Conservation (phyloP, 495 filamentous ascomycete genomes). For the Amphirosellinia nigrospora region DNA sequence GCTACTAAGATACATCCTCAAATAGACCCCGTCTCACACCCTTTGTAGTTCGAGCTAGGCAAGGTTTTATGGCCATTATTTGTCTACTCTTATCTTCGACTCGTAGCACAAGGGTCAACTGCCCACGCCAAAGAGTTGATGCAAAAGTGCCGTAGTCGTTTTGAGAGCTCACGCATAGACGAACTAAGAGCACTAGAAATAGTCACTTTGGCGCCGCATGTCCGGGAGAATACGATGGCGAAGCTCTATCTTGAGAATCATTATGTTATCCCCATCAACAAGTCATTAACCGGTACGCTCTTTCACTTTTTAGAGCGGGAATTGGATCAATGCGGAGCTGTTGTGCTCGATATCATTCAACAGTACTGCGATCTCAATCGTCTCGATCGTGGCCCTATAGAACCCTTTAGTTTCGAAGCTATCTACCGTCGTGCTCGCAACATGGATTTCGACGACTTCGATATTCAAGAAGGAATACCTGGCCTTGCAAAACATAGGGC, state of each 20-base stretch:
- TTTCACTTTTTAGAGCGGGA: slow-evolving; percentile 89
- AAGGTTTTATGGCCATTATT: slow-evolving; percentile 92
- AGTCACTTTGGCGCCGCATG: slow-evolving; percentile 77
- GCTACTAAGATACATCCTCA: slow-evolving; percentile 19
- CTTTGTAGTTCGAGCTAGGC: slow-evolving; percentile 75
- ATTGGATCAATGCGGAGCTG: slow-evolving; percentile 74
- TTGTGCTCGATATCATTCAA: slow-evolving; percentile 77
- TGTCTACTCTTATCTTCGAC: slow-evolving; percentile 86
- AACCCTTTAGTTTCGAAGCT: slow-evolving; percentile 79
- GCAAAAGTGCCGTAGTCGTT: slow-evolving; percentile 66
- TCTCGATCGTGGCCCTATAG: slow-evolving; percentile 74
- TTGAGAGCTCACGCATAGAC: slow-evolving; percentile 75
- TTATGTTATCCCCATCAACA: slow-evolving; percentile 86
- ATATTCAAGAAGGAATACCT: slow-evolving; percentile 91
- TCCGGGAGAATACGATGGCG: slow-evolving; percentile 70
- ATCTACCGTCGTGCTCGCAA: slow-evolving; percentile 68
- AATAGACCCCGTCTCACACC: slow-evolving; percentile 13
- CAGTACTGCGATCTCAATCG: slow-evolving; percentile 74
- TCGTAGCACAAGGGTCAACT: slow-evolving; percentile 73
- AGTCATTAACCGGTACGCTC: slow-evolving; percentile 75
- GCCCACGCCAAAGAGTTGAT: slow-evolving; percentile 77
- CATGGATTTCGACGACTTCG: slow-evolving; percentile 66
- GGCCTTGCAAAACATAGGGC: slow-evolving; percentile 78
- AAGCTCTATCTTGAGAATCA: slow-evolving; percentile 82
- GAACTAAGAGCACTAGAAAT: slow-evolving; percentile 72